phyloP scores from a whole-genome alignment of 2,329 filamentous ascomycete species.

The Lizonia empirigonia region DNA sequence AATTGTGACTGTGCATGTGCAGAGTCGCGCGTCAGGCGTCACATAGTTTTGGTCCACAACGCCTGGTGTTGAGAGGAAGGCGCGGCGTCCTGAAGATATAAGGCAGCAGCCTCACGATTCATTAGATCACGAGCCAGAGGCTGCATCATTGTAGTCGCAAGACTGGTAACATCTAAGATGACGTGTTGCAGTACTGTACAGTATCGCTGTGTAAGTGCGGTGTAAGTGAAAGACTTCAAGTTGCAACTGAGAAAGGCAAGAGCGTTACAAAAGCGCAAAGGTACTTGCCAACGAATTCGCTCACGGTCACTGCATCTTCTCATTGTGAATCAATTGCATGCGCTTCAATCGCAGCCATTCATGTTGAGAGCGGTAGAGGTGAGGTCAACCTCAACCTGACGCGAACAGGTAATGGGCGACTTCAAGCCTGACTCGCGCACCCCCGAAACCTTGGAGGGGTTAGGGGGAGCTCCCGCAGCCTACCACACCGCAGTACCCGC shows the following conservation, averaged over 20 bases:
- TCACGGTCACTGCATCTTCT: not conserved
- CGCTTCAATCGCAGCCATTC: not conserved
- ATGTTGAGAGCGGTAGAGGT: slow-evolving; percentile 4
- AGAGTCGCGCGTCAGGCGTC: not conserved
- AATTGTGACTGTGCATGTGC: not conserved
- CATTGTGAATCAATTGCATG: not conserved
- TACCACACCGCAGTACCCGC: slow-evolving; percentile 8
- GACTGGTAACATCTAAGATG: not conserved
- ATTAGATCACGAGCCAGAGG: too few species aligned
- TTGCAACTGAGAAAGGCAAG: not conserved
- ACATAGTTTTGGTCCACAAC: not conserved
- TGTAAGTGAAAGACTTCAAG: slow-evolving; percentile 1
- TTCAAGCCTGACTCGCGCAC: slow-evolving; percentile 30
- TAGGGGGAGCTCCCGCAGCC: slow-evolving; percentile 23
- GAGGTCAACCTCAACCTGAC: slow-evolving; percentile 13
- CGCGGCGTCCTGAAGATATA: not conserved
- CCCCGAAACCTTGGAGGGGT: slow-evolving; percentile 28
- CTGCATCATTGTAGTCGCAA: too few species aligned
- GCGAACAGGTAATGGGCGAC: slow-evolving; percentile 21
- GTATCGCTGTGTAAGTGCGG: not conserved
- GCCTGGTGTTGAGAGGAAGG: not conserved
- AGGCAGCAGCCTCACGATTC: not conserved
- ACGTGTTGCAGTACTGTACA: not conserved
- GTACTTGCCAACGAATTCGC: not conserved
- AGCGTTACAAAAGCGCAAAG: not conserved